Base-by-base conservation (phyloP, 306 rosid genomes). In the Quercus aquifolioides region DNA sequence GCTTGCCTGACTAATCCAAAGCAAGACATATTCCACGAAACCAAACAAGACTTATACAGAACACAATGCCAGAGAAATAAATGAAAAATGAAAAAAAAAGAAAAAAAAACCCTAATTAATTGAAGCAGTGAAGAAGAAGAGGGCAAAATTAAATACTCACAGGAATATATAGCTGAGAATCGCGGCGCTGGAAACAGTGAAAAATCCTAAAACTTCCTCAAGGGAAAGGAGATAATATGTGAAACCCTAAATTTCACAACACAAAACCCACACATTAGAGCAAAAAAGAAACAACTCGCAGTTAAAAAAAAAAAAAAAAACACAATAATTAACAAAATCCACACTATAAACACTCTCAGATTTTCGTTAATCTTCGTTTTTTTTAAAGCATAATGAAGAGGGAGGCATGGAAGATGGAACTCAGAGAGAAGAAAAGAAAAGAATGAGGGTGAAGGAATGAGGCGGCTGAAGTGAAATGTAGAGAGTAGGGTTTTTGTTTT, bases 161-260 rank as follows among this genome's bases (percentile, higher is more conserved):
- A 78, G 81, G 77, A 83, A 85, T 74, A 3, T 49, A 12, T 3
- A 83, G 73, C 84, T 30, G 77, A 77, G 75, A 77, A 71, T 58
- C 54, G 33, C 43, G 30, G 74, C 59, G 25, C 6, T 41, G 54
- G 21, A 73, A 3, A 25, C 20, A 52, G 38, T 21, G 54, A 49
- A 67, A 60, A 78, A 64, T 74, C 35, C 57, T 59, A 82, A 52
- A 58, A 69, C 69, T 79, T 55, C 64, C 33, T 38, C 51, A 86
- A 41, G n/a, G 51, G 41, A 73, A 33, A 79, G 21, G 73, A 55
- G 79, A 20, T 30, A 67, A 68, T 60, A 80, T 67, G 26, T 26
- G 87, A 89, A 92, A 91, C 98, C 97, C 97, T 91, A 94, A 88
- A 88, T 84, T 88, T 77, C 85, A 89, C 76, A 86, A 85, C 46